Evolutionary conservation across 2,329 filamentous ascomycete genomes (phyloP).

Genomic region (Cladosporium sp.): DNA sequence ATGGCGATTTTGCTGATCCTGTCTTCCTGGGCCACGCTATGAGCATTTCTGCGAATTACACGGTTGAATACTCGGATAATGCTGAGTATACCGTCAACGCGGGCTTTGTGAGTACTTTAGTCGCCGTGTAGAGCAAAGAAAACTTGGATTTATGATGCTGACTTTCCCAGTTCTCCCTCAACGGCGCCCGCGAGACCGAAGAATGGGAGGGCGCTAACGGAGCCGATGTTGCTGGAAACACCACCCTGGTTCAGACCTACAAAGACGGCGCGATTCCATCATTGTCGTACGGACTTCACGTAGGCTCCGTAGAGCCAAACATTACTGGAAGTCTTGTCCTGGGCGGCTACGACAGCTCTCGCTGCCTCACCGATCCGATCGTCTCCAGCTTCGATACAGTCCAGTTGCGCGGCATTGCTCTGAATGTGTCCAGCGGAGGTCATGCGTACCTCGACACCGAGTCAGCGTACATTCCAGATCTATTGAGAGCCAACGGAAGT

Average conservation of each 20-base stretch:
- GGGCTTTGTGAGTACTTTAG: slow-evolving; percentile 20
- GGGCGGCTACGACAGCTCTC: slow-evolving; percentile 25
- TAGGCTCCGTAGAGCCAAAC: slow-evolving; percentile 21
- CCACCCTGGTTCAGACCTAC: slow-evolving; percentile 19
- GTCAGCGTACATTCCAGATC: slow-evolving; percentile 20
- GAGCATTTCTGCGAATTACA: slow-evolving; percentile 6
- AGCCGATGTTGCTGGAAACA: neutral
- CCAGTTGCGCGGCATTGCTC: slow-evolving; percentile 42
- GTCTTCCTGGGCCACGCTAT: neutral
- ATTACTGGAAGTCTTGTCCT: slow-evolving; percentile 21
- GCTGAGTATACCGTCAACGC: slow-evolving; percentile 14
- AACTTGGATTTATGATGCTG: neutral
- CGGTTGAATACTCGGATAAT: neutral
- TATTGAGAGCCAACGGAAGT: slow-evolving; percentile 17
- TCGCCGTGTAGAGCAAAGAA: neutral
- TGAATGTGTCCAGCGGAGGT: slow-evolving; percentile 43
- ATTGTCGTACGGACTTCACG: slow-evolving; percentile 21
- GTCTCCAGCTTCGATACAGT: slow-evolving; percentile 22
- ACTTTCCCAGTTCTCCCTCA: slow-evolving; percentile 20
- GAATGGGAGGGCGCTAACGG: neutral
- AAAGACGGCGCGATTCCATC: slow-evolving; percentile 19
- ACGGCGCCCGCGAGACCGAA: slow-evolving; percentile 7
- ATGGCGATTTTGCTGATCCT: neutral
- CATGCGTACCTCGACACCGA: slow-evolving; percentile 39
- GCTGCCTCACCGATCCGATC: slow-evolving; percentile 17